Percentiles rank a stretch among this genome's conserved stretches.
Conservation (phyloP, 2,329 filamentous ascomycete genomes). For the Aspergillus ibericus region DNA sequence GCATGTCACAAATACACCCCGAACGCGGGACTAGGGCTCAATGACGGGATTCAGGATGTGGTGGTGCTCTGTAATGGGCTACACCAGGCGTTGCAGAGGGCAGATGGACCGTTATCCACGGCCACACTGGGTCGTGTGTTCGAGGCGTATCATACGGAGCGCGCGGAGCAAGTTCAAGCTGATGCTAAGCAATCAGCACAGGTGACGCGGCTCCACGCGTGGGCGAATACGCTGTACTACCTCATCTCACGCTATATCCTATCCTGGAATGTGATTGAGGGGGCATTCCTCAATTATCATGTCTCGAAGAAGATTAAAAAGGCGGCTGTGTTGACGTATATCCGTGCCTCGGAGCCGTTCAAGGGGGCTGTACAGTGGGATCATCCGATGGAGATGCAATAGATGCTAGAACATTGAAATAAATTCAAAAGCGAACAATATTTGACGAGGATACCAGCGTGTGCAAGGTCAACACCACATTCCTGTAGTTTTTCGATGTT, state of each 20-base stretch:
- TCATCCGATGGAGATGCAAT: neutral
- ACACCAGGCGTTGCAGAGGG: neutral
- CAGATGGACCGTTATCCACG: neutral
- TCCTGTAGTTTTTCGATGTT: too few relatives aligned
- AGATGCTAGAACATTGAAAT: neutral
- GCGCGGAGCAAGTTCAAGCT: neutral
- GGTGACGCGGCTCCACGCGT: neutral
- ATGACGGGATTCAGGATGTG: constrained; percentile 38
- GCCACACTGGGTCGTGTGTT: neutral
- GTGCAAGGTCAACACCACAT: too few relatives aligned
- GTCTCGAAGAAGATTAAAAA: neutral
- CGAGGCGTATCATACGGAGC: constrained; percentile 1
- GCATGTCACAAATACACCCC: constrained; percentile 43
- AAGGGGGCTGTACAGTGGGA: neutral
- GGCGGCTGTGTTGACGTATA: neutral
- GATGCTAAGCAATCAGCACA: neutral
- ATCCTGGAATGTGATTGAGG: neutral
- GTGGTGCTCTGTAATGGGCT: constrained; percentile 19
- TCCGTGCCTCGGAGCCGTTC: neutral
- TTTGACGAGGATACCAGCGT: too few relatives aligned
- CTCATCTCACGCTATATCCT: neutral
- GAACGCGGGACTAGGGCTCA: constrained; percentile 33
- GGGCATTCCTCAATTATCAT: neutral
- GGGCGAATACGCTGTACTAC: neutral
- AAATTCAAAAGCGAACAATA: too few relatives aligned